Evolutionary conservation across 768 basidiomycete species (phyloP).

Genomic region (Sutorius australiensis): DNA sequence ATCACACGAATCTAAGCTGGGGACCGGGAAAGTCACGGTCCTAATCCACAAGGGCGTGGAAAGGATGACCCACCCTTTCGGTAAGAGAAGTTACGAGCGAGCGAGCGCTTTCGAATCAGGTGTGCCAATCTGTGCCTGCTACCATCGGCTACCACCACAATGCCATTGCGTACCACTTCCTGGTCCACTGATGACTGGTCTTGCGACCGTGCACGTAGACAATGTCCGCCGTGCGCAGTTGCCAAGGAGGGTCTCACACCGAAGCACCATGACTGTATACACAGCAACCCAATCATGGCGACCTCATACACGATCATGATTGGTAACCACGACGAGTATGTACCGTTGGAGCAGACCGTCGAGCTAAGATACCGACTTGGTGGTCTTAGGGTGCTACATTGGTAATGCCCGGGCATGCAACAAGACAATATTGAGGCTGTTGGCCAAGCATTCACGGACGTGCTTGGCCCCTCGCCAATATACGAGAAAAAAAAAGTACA

Average conservation of each 20-base stretch:
- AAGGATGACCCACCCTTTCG: conserved; percentile 6
- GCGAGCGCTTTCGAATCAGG: no score
- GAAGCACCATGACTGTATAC: neutral
- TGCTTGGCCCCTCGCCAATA: neutral
- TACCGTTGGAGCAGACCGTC: neutral
- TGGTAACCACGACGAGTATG: neutral
- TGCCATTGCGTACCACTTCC: neutral
- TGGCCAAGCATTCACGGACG: neutral
- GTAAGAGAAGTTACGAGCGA: neutral
- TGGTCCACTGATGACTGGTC: no score
- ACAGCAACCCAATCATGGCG: neutral
- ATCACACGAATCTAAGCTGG: conserved; percentile 5
- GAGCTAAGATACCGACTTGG: neutral
- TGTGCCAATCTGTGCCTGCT: no score
- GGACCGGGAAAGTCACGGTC: no score
- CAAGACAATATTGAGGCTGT: neutral
- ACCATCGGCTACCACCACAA: no score
- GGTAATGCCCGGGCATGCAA: neutral
- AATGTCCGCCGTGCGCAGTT: neutral
- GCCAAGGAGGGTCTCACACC: neutral
- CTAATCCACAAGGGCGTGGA: conserved; percentile 20
- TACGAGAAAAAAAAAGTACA: neutral
- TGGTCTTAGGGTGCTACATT: neutral
- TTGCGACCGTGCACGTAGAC: neutral
- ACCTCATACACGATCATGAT: neutral